Evolutionary conservation across 345 rosid species (phyloP).

Genomic region (Geranium rotundifolium): DNA sequence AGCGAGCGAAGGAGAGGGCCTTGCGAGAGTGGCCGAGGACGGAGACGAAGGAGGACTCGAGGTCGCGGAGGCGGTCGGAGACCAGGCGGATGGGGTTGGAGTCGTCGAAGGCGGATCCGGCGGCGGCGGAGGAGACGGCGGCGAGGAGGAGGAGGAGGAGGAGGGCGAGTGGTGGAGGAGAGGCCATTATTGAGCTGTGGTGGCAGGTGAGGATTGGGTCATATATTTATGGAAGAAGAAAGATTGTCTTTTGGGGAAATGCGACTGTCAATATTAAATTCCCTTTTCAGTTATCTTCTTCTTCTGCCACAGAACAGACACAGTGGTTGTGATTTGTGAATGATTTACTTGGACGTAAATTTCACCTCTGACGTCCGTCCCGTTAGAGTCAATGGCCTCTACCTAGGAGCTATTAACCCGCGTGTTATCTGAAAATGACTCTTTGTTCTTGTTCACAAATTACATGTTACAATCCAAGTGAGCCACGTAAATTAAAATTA

Average conservation of each 20-base stretch:
- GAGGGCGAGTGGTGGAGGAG: constrained; percentile 7
- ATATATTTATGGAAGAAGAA: neutral
- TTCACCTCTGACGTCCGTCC: neutral
- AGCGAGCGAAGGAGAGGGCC: constrained; percentile 66
- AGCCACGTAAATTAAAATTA: too few relatives aligned
- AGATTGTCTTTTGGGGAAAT: neutral
- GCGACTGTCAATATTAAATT: neutral
- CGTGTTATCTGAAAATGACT: too few relatives aligned
- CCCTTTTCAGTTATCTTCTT: too few relatives aligned
- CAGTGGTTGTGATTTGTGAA: too few relatives aligned
- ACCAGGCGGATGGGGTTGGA: constrained; percentile 58
- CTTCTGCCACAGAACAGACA: too few relatives aligned
- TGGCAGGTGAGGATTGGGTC: neutral
- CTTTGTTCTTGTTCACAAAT: too few relatives aligned
- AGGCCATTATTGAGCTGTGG: neutral
- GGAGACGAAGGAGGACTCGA: constrained; percentile 41
- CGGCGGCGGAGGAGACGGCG: constrained; percentile 25
- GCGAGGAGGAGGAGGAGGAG: constrained; percentile 22
- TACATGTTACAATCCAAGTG: too few relatives aligned
- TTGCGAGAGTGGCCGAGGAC: constrained; percentile 50
- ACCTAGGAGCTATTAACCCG: too few relatives aligned
- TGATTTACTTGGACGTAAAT: neutral
- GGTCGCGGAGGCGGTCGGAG: constrained; percentile 45
- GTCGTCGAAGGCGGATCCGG: constrained; percentile 42
- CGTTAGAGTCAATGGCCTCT: too few relatives aligned